A percentile compares a stretch with the other conserved stretches of the same genome.
Evolutionary conservation across 257 asterid species (phyloP).

Genomic region (Paulownia fortunei): DNA sequence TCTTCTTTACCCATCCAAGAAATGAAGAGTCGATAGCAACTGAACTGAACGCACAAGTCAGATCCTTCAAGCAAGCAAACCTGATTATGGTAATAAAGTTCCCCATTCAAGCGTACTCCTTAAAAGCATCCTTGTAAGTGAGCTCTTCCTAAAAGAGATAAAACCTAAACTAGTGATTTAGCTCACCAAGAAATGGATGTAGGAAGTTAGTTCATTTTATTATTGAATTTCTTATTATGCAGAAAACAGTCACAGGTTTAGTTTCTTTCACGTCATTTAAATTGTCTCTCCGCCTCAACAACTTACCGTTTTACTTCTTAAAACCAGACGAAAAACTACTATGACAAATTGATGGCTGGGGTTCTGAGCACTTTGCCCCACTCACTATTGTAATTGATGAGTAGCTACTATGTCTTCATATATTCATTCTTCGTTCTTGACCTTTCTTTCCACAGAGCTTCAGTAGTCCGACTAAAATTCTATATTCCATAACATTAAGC

Average conservation of each 20-base stretch:
- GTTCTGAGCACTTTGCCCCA: neutral
- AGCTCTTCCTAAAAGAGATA: neutral
- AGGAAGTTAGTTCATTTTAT: neutral
- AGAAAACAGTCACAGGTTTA: neutral
- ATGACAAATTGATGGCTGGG: neutral
- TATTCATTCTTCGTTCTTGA: neutral
- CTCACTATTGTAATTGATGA: neutral
- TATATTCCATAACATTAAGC: neutral
- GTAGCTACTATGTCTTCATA: neutral
- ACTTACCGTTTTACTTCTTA: neutral
- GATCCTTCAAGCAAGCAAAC: constrained; percentile 19
- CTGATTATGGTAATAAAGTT: neutral
- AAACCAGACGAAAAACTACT: neutral
- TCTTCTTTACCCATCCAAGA: neutral
- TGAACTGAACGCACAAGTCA: neutral
- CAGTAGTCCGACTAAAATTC: neutral
- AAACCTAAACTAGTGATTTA: neutral
- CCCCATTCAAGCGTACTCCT: neutral
- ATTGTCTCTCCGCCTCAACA: neutral
- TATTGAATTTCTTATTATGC: neutral
- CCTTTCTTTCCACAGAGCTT: neutral
- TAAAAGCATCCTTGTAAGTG: neutral
- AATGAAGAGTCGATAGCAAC: neutral
- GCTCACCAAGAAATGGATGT: constrained; percentile 5
- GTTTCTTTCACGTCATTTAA: neutral